Evolutionary conservation across 768 basidiomycete genomes (phyloP), one percentile per base, ranked within the genome.

Genomic region (Asterophora parasitica): DNA sequence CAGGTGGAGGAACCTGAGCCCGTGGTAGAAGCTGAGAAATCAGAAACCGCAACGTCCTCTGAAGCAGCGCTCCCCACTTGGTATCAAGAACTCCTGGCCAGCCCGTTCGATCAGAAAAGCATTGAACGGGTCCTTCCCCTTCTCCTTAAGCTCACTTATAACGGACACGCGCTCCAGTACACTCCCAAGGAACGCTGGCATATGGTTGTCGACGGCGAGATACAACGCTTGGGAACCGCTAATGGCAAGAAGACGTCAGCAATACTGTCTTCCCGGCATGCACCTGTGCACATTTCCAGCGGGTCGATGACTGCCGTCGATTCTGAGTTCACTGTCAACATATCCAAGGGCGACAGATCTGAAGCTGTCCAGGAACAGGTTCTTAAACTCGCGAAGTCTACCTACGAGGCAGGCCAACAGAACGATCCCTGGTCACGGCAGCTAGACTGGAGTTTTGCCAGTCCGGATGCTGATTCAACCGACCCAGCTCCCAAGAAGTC

Each of bases 101-200:
- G 71, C 32, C 75, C 81, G 20, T 59, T 79, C 15, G 61, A 67
- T 17, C 50, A 65, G 12, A 65, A 63, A 34, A 64, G 69, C 3
- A 52, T 79, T 15, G 76, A 81, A 37, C 75, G 76, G 27, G 67
- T 81, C 32, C 61, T 92, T 2, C 92, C 92, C 0, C 68, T 83
- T 1, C 69, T 95, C 11, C 73, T 95, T 9, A 75, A 70, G 32
- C 50, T 88, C 3, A 72, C 79, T 0, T 88, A 76, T 52, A 75
- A 84, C 35, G 78, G 76, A 0, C 62, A 76, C 51, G 85, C 87
- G 1, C 59, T 94, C 32, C 70, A 62, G 8, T 84, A 78, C 52
- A 71, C 72, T 19, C 49, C 61, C 4, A 64, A 74, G 16, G 75
- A 84, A 27, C 75, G 79, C 8, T 97, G 92, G 92, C 81, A 87